A percentile compares a stretch with the other conserved stretches of the same genome.
Conservation (phyloP, 2,329 filamentous ascomycete genomes). For the Emergomyces africanus region DNA sequence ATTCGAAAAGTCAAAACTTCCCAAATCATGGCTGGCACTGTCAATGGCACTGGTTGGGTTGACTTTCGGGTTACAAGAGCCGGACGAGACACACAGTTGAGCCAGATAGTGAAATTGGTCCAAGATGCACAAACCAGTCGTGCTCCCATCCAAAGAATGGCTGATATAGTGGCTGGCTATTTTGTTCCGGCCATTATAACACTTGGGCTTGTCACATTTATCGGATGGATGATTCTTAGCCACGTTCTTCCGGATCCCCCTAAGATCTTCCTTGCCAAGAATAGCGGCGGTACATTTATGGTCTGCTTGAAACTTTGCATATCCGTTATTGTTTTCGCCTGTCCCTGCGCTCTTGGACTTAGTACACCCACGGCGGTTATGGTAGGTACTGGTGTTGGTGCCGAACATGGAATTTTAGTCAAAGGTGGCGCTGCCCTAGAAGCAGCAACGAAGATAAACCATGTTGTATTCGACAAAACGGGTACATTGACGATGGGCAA, state of each 20-base stretch:
- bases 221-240: constrained; percentile 88
- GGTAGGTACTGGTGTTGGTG: constrained; percentile 96
- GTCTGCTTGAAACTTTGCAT: constrained; percentile 96
- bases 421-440: constrained; percentile 92
- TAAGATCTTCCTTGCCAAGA: constrained; percentile 66
- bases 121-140: constrained; percentile 92
- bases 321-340: constrained; percentile 95
- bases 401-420: constrained; percentile 92
- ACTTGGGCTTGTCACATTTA: constrained; percentile 73
- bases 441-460: constrained; percentile 49
- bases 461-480: constrained; percentile 72
- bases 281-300: constrained; percentile 85
- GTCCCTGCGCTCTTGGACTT: constrained; percentile 89
- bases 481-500: constrained; percentile 81
- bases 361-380: constrained; percentile 96
- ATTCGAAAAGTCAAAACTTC: constrained; percentile 77
- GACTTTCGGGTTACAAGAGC: constrained; percentile 89
- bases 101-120: constrained; percentile 96
- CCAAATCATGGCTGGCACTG: constrained; percentile 78
- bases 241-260: constrained; percentile 76
- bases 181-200: constrained; percentile 84
- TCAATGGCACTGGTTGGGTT: constrained; percentile 82
- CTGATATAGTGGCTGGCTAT: constrained; percentile 81
- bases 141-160: constrained; percentile 86
- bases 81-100: constrained; percentile 89